Evolutionary conservation across 2,329 filamentous ascomycete genomes (phyloP).

Genomic region (Aspergillus sojae): DNA sequence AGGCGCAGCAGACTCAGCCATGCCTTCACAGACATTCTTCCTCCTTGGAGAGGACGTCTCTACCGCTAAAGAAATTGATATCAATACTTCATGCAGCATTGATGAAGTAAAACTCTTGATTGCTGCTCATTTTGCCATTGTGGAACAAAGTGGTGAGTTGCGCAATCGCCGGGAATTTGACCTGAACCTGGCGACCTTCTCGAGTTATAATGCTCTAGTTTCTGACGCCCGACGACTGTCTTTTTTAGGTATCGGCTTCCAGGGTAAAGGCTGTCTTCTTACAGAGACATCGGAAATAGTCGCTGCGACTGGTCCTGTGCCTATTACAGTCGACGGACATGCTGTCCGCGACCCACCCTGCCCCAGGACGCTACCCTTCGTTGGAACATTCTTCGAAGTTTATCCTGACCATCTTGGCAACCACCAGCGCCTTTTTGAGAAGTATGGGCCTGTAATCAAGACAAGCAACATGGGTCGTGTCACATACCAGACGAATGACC

Average conservation of each 20-base stretch:
- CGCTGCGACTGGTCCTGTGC: conserved; percentile 7
- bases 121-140: too few species aligned
- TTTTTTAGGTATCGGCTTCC: background rate
- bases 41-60: too few species aligned
- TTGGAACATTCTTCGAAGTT: conserved; percentile 59
- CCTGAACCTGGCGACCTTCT: too few species aligned
- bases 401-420: conserved; percentile 63
- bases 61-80: too few species aligned
- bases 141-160: too few species aligned
- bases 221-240: background rate
- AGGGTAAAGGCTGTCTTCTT: background rate
- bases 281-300: too few species aligned
- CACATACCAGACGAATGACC: conserved; percentile 56
- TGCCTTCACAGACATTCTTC: too few species aligned
- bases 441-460: conserved; percentile 56
- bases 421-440: conserved; percentile 56
- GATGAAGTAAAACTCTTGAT: too few species aligned
- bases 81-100: too few species aligned
- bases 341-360: conserved; percentile 26
- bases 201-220: too few species aligned
- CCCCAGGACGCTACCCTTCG: conserved; percentile 32
- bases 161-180: too few species aligned
- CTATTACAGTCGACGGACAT: conserved; percentile 31
- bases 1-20: too few species aligned
- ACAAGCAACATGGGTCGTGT: conserved; percentile 56